Evolutionary conservation across 345 rosid species (phyloP).

Genomic region (Gossypium longicalyx): DNA sequence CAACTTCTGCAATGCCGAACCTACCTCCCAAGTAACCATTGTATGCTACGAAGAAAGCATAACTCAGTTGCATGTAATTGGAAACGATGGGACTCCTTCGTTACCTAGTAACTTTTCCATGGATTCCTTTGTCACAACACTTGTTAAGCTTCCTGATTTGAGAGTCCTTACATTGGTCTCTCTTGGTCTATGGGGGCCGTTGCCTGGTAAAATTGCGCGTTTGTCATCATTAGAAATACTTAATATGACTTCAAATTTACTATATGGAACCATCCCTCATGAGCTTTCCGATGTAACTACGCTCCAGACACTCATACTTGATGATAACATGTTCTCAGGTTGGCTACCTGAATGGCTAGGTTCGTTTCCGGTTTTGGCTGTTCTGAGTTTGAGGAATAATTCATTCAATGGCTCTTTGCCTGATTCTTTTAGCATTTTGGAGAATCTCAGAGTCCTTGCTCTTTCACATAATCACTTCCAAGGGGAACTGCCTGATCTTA

Average conservation of each 20-base stretch:
- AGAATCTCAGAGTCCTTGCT: slow-evolving; percentile 71
- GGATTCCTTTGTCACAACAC: slow-evolving; percentile 73
- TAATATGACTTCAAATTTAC: slow-evolving; percentile 73
- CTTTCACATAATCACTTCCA: slow-evolving; percentile 70
- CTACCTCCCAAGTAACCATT: slow-evolving; percentile 58
- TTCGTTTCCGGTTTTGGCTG: slow-evolving; percentile 51
- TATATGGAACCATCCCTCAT: slow-evolving; percentile 58
- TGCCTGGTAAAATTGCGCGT: slow-evolving; percentile 67
- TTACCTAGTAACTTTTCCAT: slow-evolving; percentile 68
- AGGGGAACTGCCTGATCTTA: slow-evolving; percentile 71
- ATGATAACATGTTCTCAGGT: slow-evolving; percentile 72
- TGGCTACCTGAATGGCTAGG: slow-evolving; percentile 61
- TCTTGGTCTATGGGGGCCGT: slow-evolving; percentile 87
- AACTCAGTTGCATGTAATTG: slow-evolving; percentile 77
- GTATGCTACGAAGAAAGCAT: slow-evolving; percentile 76
- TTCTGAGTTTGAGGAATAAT: slow-evolving; percentile 72
- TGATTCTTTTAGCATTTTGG: slow-evolving; percentile 50
- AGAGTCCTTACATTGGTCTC: slow-evolving; percentile 83
- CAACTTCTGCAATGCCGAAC: slow-evolving; percentile 75
- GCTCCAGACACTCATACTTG: slow-evolving; percentile 78
- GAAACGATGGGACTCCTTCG: slow-evolving; percentile 40
- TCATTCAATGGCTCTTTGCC: slow-evolving; percentile 71
- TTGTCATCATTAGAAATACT: slow-evolving; percentile 75
- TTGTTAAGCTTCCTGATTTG: slow-evolving; percentile 68
- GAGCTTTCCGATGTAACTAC: slow-evolving; percentile 51